phyloP scores from a whole-genome alignment of 139 green algal genomes.

The Marvania coccoides region DNA sequence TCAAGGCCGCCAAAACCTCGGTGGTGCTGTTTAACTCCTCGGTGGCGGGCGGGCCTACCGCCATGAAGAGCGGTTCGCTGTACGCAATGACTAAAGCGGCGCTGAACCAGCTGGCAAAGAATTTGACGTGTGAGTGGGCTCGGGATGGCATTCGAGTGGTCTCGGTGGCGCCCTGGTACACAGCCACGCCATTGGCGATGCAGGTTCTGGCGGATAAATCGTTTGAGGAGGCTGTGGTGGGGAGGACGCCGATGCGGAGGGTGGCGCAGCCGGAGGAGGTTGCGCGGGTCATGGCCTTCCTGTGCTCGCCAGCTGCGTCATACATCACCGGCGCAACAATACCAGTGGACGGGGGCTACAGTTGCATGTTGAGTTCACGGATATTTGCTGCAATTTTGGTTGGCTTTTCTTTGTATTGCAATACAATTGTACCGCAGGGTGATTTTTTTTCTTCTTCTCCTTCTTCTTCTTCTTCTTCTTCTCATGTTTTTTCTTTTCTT shows the following conservation, averaged over 20 bases:
- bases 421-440: no score
- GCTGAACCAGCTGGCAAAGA: slow-evolving; percentile 83
- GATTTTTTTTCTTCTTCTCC: no score
- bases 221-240: slow-evolving; percentile 46
- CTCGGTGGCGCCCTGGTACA: slow-evolving; percentile 88
- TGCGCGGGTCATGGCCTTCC: slow-evolving; percentile 57
- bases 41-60: slow-evolving; percentile 74
- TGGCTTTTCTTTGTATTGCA: no score
- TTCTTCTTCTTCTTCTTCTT: no score
- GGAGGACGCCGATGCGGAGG: slow-evolving; percentile 64
- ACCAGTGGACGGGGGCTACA: slow-evolving; percentile 74
- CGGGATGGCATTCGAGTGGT: slow-evolving; percentile 75
- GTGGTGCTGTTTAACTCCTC: slow-evolving; percentile 75
- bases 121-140: slow-evolving; percentile 85
- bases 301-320: slow-evolving; percentile 49
- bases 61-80: slow-evolving; percentile 59
- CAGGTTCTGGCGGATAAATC: slow-evolving; percentile 42
- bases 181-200: slow-evolving; percentile 57
- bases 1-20: slow-evolving; percentile 27
- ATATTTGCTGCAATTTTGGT: no score
- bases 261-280: slow-evolving; percentile 70
- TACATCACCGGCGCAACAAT: slow-evolving; percentile 81
- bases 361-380: no score
- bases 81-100: slow-evolving; percentile 88
- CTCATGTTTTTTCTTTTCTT: no score